Evolutionary conservation across 2,329 filamentous ascomycete species (phyloP).

Genomic region (Colletotrichum horii): DNA sequence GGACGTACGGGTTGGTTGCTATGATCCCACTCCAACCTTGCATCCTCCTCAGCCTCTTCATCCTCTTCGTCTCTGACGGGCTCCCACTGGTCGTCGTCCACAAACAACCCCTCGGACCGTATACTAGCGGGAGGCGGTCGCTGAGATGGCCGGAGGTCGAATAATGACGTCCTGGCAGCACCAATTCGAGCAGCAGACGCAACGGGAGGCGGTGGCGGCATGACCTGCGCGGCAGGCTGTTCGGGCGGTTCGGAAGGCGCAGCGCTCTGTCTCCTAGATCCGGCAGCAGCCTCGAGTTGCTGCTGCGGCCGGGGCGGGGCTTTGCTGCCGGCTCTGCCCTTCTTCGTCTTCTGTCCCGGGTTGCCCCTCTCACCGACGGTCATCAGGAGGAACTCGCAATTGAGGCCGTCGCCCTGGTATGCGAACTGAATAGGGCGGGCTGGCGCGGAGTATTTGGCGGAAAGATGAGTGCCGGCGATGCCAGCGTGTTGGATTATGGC

Average conservation of each 20-base stretch:
- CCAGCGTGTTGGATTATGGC: slow-evolving; percentile 79
- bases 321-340: slow-evolving; percentile 40
- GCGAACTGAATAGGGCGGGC: slow-evolving; percentile 74
- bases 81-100: slow-evolving; percentile 81
- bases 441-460: slow-evolving; percentile 73
- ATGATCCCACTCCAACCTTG: slow-evolving; percentile 77
- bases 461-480: slow-evolving; percentile 68
- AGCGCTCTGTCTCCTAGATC: slow-evolving; percentile 47
- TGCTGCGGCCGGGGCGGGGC: slow-evolving; percentile 40
- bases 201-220: slow-evolving; percentile 32
- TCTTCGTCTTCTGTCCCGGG: slow-evolving; percentile 53
- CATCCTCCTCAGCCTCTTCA: slow-evolving; percentile 68
- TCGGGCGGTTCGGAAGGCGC: slow-evolving; percentile 38
- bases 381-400: slow-evolving; percentile 83
- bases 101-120: slow-evolving; percentile 72
- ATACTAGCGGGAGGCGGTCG: slow-evolving; percentile 61
- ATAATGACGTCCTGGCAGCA: slow-evolving; percentile 25
- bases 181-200: slow-evolving; percentile 1
- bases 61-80: slow-evolving; percentile 65
- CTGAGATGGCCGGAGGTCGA: slow-evolving; percentile 58
- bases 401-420: slow-evolving; percentile 71
- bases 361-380: slow-evolving; percentile 72
- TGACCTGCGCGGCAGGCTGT: slow-evolving; percentile 28
- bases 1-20: slow-evolving; percentile 66
- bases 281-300: slow-evolving; percentile 48